Evolutionary conservation across 2,329 filamentous ascomycete species (phyloP).

Genomic region (Achaetomium macrosporum): DNA sequence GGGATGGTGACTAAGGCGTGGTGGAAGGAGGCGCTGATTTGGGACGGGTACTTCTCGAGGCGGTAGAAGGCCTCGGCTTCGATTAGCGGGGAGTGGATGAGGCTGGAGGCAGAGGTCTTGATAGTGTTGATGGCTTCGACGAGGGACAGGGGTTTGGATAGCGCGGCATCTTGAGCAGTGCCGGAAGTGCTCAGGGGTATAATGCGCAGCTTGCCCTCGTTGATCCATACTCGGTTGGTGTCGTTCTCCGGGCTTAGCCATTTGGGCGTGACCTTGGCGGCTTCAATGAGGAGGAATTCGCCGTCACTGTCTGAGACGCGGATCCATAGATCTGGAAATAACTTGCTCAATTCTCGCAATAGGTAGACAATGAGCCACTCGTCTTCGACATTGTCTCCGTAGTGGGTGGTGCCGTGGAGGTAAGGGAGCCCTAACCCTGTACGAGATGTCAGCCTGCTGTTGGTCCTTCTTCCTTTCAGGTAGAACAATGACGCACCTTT

Average conservation of each 20-base stretch:
- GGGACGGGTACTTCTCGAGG: constrained; percentile 72
- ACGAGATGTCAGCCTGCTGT: constrained; percentile 3
- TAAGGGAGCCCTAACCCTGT: constrained; percentile 45
- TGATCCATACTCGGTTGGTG: constrained; percentile 83
- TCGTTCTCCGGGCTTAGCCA: constrained; percentile 93
- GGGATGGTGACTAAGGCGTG: constrained; percentile 68
- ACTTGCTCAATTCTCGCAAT: constrained; percentile 70
- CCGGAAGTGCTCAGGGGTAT: constrained; percentile 49
- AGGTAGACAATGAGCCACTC: constrained; percentile 96
- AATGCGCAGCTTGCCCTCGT: constrained; percentile 67
- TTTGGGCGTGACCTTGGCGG: constrained; percentile 75
- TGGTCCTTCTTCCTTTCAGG: background rate
- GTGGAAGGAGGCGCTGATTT: constrained; percentile 72
- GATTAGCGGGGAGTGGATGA: constrained; percentile 67
- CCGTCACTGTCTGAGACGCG: constrained; percentile 83
- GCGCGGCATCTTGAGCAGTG: constrained; percentile 24
- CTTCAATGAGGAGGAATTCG: constrained; percentile 92
- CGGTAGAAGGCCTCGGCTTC: constrained; percentile 90
- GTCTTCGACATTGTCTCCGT: constrained; percentile 90
- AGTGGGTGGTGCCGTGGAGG: constrained; percentile 74
- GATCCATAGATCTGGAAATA: constrained; percentile 71
- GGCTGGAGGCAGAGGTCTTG: constrained; percentile 44
- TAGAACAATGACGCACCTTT: constrained; percentile 41
- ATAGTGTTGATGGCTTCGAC: constrained; percentile 60
- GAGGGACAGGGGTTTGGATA: constrained; percentile 49